Conservation (phyloP, 2,329 filamentous ascomycete species). For the Macrophomina tecta region DNA sequence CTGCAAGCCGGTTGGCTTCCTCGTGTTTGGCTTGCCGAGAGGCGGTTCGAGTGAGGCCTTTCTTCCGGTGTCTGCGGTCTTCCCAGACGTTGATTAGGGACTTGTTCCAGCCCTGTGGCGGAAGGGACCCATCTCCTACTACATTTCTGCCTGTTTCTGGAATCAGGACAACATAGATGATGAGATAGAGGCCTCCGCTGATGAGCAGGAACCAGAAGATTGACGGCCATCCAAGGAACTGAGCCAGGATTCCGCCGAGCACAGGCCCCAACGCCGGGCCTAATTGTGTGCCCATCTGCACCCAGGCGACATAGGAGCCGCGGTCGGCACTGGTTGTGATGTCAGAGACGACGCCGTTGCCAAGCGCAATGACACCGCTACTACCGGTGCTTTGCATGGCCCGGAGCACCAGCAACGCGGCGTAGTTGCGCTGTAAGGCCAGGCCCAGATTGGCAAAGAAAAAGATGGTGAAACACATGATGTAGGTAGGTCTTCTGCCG, state of each 20-base stretch:
- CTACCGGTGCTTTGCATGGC: conserved; percentile 69
- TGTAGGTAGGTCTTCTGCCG: conserved; percentile 56
- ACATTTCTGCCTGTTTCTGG: conserved; percentile 50
- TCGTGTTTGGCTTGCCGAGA: conserved; percentile 31
- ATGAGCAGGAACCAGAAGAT: conserved; percentile 53
- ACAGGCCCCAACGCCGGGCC: conserved; percentile 62
- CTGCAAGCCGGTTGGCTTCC: conserved; percentile 31
- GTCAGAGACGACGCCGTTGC: conserved; percentile 74
- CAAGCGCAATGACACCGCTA: conserved; percentile 73
- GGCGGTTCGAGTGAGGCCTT: conserved; percentile 24
- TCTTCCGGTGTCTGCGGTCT: conserved; percentile 25
- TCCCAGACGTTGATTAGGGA: conserved; percentile 13
- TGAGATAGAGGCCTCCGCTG: conserved; percentile 31
- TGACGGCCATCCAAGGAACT: conserved; percentile 48
- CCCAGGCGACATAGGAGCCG: conserved; percentile 74
- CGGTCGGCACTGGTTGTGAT: conserved; percentile 71
- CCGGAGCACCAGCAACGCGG: conserved; percentile 63
- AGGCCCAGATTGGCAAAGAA: conserved; percentile 43
- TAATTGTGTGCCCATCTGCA: conserved; percentile 61
- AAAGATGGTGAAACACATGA: conserved; percentile 51
- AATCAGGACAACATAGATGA: conserved; percentile 39
- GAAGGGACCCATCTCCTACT: conserved; percentile 47
- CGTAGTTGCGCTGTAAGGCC: conserved; percentile 42
- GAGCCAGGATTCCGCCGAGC: conserved; percentile 65
- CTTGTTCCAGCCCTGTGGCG: conserved; percentile 31